Percentiles rank a stretch among this genome's conserved stretches.
Evolutionary conservation across 208 protist genomes (phyloP).

Genomic region (Crithidia mellificae): DNA sequence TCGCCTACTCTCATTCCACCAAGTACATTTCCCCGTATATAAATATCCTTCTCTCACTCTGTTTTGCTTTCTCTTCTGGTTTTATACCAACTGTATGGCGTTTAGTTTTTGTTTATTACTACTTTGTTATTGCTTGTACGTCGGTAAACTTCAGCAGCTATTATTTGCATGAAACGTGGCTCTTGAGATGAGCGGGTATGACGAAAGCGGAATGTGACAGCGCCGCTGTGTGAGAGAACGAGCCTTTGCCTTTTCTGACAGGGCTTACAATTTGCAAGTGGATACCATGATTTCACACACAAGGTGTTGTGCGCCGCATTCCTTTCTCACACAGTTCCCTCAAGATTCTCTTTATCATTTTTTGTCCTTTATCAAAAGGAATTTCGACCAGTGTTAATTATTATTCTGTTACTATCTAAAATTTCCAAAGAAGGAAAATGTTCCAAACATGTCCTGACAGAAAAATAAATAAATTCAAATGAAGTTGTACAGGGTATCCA

Average conservation of each 20-base stretch:
- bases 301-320: not conserved
- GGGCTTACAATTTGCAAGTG: not conserved
- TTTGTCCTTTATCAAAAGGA: constrained; percentile 11
- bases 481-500: too few species aligned
- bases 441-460: too few species aligned
- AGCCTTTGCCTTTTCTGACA: too few species aligned
- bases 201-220: not conserved
- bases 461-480: too few species aligned
- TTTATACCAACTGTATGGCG: constrained; percentile 1
- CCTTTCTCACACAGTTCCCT: not conserved
- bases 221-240: too few species aligned
- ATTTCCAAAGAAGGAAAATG: too few species aligned
- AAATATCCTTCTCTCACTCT: constrained; percentile 6
- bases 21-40: too few species aligned
- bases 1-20: too few species aligned
- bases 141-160: constrained; percentile 6
- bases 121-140: constrained; percentile 1
- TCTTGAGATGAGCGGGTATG: too few species aligned
- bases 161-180: not conserved
- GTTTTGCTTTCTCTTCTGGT: constrained; percentile 1
- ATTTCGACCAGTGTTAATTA: constrained; percentile 20
- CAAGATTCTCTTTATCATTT: not conserved
- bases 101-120: not conserved
- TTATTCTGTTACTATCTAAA: constrained; percentile 16
- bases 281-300: not conserved